Evolutionary conservation across 352 stramenopile genomes (phyloP).

Genomic region (Phytophthora capsici): DNA sequence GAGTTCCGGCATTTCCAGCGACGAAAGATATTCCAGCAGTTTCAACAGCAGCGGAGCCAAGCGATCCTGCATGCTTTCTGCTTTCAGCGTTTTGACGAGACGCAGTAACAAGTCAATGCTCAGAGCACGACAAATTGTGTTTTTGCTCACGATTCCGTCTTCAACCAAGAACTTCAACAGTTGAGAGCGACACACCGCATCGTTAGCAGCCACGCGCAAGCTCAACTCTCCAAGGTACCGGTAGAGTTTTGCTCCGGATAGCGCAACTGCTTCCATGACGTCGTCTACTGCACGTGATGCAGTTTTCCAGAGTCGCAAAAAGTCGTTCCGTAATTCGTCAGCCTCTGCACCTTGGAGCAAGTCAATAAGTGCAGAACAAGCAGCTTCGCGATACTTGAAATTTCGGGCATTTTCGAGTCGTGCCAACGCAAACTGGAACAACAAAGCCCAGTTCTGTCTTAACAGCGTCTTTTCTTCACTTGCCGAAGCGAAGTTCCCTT

Average conservation of each 20-base stretch:
- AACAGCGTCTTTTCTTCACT: slow-evolving; percentile 59
- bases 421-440: slow-evolving; percentile 66
- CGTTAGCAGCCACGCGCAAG: slow-evolving; percentile 63
- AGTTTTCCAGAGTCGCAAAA: slow-evolving; percentile 70
- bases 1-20: slow-evolving; percentile 80
- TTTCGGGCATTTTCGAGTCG: slow-evolving; percentile 72
- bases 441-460: slow-evolving; percentile 53
- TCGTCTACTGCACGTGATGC: slow-evolving; percentile 79
- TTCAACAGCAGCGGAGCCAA: slow-evolving; percentile 67
- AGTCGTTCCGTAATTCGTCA: slow-evolving; percentile 50
- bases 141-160: slow-evolving; percentile 76
- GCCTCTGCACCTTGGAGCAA: slow-evolving; percentile 66
- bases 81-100: slow-evolving; percentile 69
- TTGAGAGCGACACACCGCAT: slow-evolving; percentile 53
- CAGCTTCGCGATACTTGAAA: slow-evolving; percentile 85
- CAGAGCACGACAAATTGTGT: slow-evolving; percentile 65
- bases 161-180: slow-evolving; percentile 72
- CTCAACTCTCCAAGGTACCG: slow-evolving; percentile 75
- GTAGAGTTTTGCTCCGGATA: slow-evolving; percentile 78
- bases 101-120: slow-evolving; percentile 79
- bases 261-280: slow-evolving; percentile 71
- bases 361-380: slow-evolving; percentile 66
- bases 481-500: slow-evolving; percentile 39
- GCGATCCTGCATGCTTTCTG: slow-evolving; percentile 56
- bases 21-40: slow-evolving; percentile 82